Conservation (phyloP, 2,329 filamentous ascomycete species). For the Ophioceras dolichostomum region DNA sequence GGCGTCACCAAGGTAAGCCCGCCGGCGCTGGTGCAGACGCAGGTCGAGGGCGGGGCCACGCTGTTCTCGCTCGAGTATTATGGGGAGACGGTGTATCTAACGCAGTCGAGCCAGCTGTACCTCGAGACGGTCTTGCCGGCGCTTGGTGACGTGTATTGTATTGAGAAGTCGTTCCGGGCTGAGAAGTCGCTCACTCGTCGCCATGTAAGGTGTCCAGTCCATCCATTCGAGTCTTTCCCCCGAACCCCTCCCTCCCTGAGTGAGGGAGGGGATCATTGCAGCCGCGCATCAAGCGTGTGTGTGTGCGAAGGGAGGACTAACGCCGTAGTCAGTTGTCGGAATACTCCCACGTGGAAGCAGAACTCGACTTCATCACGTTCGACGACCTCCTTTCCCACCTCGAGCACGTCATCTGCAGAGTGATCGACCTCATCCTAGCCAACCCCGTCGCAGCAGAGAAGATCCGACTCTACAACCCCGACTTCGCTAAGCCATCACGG, state of each 20-base stretch:
- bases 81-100: conserved; percentile 77
- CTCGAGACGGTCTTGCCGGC: conserved; percentile 88
- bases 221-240: too few species aligned
- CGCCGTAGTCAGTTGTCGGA: conserved; percentile 71
- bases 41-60: conserved; percentile 85
- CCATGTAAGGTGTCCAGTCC: conserved; percentile 45
- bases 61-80: conserved; percentile 61
- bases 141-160: conserved; percentile 91
- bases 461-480: conserved; percentile 82
- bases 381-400: conserved; percentile 78
- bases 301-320: too few species aligned
- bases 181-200: conserved; percentile 92
- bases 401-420: conserved; percentile 75
- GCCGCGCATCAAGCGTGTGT: too few species aligned
- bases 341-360: conserved; percentile 93
- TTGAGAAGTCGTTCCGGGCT: conserved; percentile 96
- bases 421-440: conserved; percentile 64
- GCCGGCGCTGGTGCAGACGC: conserved; percentile 88
- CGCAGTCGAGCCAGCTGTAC: conserved; percentile 94
- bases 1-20: conserved; percentile 74
- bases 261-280: too few species aligned
- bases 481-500: conserved; percentile 67
- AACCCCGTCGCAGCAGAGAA: conserved; percentile 61
- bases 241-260: too few species aligned
- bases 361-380: conserved; percentile 93